These are phyloP conservation scores for Scortechinia acanthostroma DNA, from an alignment of 2,329 filamentous ascomycete genomes.

Conservation along the genomic window DNA sequence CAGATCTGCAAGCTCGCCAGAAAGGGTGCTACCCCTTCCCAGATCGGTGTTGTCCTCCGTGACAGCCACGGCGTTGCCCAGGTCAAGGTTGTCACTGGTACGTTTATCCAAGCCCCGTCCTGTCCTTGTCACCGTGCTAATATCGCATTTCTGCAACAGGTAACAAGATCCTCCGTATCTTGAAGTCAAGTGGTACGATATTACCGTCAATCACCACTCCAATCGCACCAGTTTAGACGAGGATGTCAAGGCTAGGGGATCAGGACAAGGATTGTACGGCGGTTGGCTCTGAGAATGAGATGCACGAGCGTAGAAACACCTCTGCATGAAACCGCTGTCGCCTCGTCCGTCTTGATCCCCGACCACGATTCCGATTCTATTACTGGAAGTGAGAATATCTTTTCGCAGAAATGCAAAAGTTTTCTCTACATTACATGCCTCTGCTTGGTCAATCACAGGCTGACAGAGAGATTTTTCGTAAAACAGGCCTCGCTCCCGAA, in stretches of 20 bases:
- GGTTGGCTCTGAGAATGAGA: too few species aligned
- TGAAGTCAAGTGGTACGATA: constrained; percentile 93
- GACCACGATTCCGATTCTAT: not conserved
- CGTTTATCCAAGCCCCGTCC: constrained; percentile 19
- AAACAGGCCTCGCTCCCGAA: constrained; percentile 92
- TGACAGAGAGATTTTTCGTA: constrained; percentile 82
- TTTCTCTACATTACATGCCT: constrained; percentile 55
- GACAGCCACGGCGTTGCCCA: constrained; percentile 97
- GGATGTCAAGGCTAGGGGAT: too few species aligned
- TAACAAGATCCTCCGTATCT: constrained; percentile 99
- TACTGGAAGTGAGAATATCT: not conserved
- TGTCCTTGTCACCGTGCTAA: not conserved
- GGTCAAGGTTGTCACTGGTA: constrained; percentile 95
- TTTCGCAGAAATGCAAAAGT: constrained; percentile 6
- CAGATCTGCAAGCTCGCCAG: constrained; percentile 98
- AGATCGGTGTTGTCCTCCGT: constrained; percentile 97
- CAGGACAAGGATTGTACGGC: too few species aligned
- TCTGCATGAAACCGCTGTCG: too few species aligned
- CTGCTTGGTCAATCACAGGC: constrained; percentile 71
- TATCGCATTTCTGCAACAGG: constrained; percentile 45
- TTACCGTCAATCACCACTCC: too few species aligned
- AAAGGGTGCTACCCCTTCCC: constrained; percentile 96
- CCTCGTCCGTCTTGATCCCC: too few species aligned
- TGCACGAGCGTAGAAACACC: too few species aligned
- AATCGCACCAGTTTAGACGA: too few species aligned